These are phyloP conservation scores for Paradendryphiella salina DNA, from an alignment of 2,329 filamentous ascomycete genomes.

Conservation along the genomic window DNA sequence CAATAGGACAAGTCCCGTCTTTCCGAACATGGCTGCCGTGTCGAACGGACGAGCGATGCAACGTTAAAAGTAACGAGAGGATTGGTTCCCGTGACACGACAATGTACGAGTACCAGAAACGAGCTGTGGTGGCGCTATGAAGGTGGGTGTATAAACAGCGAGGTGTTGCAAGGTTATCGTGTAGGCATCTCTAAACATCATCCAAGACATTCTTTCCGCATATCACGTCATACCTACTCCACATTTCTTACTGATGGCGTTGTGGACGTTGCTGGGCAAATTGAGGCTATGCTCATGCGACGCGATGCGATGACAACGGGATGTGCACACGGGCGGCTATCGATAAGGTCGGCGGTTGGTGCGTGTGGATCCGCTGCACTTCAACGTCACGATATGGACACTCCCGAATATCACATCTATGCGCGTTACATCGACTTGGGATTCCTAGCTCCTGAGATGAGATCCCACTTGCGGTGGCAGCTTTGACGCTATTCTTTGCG, in stretches of 20 bases:
- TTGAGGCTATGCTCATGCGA: slow-evolving; percentile 10
- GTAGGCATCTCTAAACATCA: slow-evolving; percentile 2
- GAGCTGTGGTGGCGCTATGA: neutral
- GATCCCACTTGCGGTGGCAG: too few relatives aligned
- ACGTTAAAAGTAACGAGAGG: neutral
- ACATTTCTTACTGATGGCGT: slow-evolving; percentile 15
- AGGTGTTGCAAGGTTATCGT: neutral
- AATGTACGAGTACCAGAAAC: neutral
- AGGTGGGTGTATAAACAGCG: neutral
- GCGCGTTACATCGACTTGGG: too few relatives aligned
- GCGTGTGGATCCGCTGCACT: too few relatives aligned
- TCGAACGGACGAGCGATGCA: neutral
- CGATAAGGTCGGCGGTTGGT: too few relatives aligned
- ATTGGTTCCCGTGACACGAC: neutral
- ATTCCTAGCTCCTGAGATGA: too few relatives aligned
- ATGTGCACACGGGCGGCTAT: neutral
- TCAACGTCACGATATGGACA: too few relatives aligned
- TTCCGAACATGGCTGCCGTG: slow-evolving; percentile 17
- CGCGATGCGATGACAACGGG: neutral
- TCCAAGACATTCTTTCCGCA: slow-evolving; percentile 13
- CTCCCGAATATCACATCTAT: too few relatives aligned
- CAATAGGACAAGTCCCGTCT: slow-evolving; percentile 20
- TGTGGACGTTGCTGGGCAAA: neutral
- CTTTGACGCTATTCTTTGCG: too few relatives aligned
- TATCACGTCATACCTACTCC: slow-evolving; percentile 17